Conservation (phyloP, 2,329 filamentous ascomycete species). For the Cercospora zeae-maydis region DNA sequence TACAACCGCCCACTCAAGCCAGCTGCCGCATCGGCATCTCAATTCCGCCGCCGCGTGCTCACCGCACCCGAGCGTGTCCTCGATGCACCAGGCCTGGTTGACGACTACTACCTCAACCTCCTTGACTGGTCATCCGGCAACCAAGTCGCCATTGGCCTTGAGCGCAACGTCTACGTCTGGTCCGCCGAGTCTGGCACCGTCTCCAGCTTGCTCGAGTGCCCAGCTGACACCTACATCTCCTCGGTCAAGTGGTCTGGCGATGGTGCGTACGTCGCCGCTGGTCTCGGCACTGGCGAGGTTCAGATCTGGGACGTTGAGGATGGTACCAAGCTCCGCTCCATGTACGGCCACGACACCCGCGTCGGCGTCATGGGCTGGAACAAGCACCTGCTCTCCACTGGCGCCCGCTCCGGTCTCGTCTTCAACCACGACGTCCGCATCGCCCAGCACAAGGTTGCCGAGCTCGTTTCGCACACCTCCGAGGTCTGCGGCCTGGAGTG, state of each 20-base stretch:
- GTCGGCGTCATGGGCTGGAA: slow-evolving; percentile 99
- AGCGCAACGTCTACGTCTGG: slow-evolving; percentile 98
- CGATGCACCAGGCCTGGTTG: slow-evolving; percentile 90
- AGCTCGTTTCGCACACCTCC: slow-evolving; percentile 93
- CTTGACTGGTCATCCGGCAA: slow-evolving; percentile 98
- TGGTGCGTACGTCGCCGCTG: slow-evolving; percentile 92
- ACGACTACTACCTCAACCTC: slow-evolving; percentile 98
- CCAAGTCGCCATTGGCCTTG: slow-evolving; percentile 95
- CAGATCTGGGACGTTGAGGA: slow-evolving; percentile 99
- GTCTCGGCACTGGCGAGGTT: slow-evolving; percentile 90
- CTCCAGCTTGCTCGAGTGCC: slow-evolving; percentile 81
- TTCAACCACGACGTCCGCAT: slow-evolving; percentile 99
- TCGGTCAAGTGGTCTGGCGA: slow-evolving; percentile 99
- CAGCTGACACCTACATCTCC: slow-evolving; percentile 89
- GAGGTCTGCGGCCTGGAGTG: slow-evolving; percentile 98
- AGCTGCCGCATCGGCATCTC: slow-evolving; percentile 67
- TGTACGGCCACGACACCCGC: slow-evolving; percentile 95
- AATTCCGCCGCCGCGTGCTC: slow-evolving; percentile 86
- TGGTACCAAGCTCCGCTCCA: slow-evolving; percentile 90
- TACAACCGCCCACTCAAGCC: slow-evolving; percentile 95
- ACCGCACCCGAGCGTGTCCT: slow-evolving; percentile 94
- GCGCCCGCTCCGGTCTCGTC: slow-evolving; percentile 88
- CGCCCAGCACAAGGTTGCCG: slow-evolving; percentile 94
- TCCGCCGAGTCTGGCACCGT: slow-evolving; percentile 91
- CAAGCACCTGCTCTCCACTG: slow-evolving; percentile 95